These are phyloP conservation scores for Singerocomus rubriflavus DNA, from an alignment of 1,284 basidiomycete species.

Conservation along the genomic window DNA sequence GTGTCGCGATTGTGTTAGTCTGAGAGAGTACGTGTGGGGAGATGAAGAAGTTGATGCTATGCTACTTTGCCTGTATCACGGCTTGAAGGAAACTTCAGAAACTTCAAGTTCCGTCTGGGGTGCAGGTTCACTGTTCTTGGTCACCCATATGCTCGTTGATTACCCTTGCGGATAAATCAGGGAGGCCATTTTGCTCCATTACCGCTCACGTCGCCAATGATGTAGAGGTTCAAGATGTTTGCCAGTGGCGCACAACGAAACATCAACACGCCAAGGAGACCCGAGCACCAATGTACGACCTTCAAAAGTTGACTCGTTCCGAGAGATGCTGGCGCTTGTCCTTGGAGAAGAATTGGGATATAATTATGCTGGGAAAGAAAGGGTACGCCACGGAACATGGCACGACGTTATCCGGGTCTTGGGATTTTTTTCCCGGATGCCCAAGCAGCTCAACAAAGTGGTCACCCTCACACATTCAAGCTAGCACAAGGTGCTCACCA, in stretches of 20 bases:
- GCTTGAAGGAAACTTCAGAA: constrained; percentile 1
- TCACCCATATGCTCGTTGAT: constrained; percentile 4
- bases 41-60: not conserved
- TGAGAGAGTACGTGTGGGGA: not conserved
- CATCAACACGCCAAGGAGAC: not conserved
- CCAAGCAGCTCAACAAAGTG: not conserved
- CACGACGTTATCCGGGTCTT: not conserved
- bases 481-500: not conserved
- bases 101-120: not conserved
- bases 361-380: constrained; percentile 4
- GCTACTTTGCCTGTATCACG: not conserved
- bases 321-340: not conserved
- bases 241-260: constrained; percentile 3
- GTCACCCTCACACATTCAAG: not conserved
- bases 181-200: not conserved
- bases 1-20: not conserved
- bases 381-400: not conserved
- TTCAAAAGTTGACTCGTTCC: constrained; percentile 1
- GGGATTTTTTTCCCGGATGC: not conserved
- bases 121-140: constrained; percentile 4
- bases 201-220: not conserved
- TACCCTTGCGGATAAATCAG: constrained; percentile 9
- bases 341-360: constrained; percentile 1
- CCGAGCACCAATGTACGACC: constrained; percentile 1
- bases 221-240: not conserved